Base-by-base conservation (phyloP, 2,329 filamentous ascomycete genomes). In the Rhynchosporium agropyri region DNA sequence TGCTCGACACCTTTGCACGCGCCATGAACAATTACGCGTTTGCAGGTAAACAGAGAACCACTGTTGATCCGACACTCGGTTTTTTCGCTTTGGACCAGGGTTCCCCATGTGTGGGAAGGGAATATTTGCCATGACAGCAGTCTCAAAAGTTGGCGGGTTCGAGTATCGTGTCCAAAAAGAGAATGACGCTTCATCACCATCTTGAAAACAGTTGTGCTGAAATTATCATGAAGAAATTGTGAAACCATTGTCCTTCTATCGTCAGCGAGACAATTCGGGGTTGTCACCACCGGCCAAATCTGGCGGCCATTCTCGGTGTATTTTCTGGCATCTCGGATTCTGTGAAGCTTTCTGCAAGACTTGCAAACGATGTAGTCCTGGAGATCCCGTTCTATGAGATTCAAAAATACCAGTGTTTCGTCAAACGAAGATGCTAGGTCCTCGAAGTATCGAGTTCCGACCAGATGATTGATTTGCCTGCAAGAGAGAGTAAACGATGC, bases 181-280 rank as follows among this genome's bases (percentile, higher is more conserved):
- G n/a, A 50, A 46, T 66, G 48, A 31, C 62, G 62, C 51, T 66
- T 66, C 60, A 66, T 62, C 59, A 50, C 59, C 64, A 66, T 66
- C 58, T 64, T 66, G 56, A 64, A 66, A 62, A 66, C 50, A 62
- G 56, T 48, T 31, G 55, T 58, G 51, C 64, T 66, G 60, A 66
- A 64, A 43, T 58, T 60, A 4, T 59, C 38, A 33, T 66, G 46
- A 33, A 66, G 62, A 58, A 33, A 62, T 13, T 0, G 2, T 36
- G 50, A 20, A 50, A 63, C 50, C 15, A 38, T 58, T 50, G 38
- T 20, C 38, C 48, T 20, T 45, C n/a, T 57, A 63, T 64, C 59
- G 31, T 58, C 28, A 26, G 4, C 7, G 50, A 66, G 36, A 59
- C 62, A 66, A 62, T 38, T 12, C 49, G 29, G 55, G 33, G 33